Conservation (phyloP, 2,329 filamentous ascomycete species). For the Bipolaris cookei region DNA sequence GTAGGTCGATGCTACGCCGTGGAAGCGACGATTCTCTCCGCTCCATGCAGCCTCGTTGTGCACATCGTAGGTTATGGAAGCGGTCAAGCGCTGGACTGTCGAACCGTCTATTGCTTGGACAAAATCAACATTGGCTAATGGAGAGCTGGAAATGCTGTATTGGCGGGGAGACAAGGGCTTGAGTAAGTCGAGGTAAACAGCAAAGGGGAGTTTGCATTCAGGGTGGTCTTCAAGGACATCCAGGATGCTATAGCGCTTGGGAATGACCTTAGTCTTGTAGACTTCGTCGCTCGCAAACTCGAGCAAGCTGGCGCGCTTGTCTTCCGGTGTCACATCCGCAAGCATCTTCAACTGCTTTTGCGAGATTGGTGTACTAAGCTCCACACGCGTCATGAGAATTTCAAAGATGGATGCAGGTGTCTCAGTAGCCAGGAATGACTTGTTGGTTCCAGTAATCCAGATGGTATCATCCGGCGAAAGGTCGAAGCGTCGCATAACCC, state of each 20-base stretch:
- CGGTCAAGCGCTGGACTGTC: constrained; percentile 1
- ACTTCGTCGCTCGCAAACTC: constrained; percentile 7
- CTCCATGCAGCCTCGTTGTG: constrained; percentile 14
- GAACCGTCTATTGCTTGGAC: constrained; percentile 3
- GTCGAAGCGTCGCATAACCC: constrained; percentile 25
- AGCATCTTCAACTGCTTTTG: constrained; percentile 12
- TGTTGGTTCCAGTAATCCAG: constrained; percentile 14
- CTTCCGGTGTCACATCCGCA: constrained; percentile 5
- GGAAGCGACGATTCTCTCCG: constrained; percentile 8
- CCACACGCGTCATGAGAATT: constrained; percentile 13
- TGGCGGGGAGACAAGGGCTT: constrained; percentile 14
- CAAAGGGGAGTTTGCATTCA: constrained; percentile 7
- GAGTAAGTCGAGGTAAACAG: constrained; percentile 8
- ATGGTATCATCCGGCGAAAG: constrained; percentile 14
- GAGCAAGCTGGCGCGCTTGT: constrained; percentile 4
- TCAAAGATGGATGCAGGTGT: constrained; percentile 5
- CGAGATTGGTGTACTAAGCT: constrained; percentile 14
- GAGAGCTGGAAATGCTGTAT: constrained; percentile 69
- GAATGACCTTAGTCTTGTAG: constrained; percentile 9
- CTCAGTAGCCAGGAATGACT: constrained; percentile 9
- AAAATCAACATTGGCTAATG: constrained; percentile 57
- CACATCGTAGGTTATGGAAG: constrained; percentile 12
- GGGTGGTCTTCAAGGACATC: constrained; percentile 11
- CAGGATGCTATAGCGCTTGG: constrained; percentile 12
- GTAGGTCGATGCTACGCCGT: constrained; percentile 12